Evolutionary conservation across 495 filamentous ascomycete species (phyloP).

Genomic region (Rostrohypoxylon terebratum): DNA sequence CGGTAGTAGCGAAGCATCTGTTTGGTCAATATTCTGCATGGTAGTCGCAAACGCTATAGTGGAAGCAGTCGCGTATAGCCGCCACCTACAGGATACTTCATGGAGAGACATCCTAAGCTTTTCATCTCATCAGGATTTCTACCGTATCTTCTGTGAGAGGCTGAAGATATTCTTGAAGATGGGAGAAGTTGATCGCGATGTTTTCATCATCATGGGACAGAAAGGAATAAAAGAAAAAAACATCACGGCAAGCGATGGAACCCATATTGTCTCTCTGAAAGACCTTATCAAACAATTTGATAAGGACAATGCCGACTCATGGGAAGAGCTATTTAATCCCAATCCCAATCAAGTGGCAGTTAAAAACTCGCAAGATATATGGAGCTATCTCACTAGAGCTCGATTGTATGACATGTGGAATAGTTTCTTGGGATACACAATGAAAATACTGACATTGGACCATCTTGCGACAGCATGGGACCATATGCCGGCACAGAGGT

Average conservation of each 20-base stretch:
- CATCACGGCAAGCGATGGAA: neutral
- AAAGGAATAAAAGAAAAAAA: too few relatives aligned
- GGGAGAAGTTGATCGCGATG: neutral
- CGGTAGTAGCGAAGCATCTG: neutral
- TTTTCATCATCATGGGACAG: neutral
- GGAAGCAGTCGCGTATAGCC: neutral
- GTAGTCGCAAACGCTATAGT: neutral
- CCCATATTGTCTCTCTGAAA: constrained; percentile 2
- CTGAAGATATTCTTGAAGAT: neutral
- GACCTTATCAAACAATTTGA: neutral
- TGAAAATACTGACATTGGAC: neutral
- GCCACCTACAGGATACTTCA: neutral
- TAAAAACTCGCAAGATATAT: neutral
- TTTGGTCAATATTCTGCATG: neutral
- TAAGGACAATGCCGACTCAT: neutral
- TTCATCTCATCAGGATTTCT: neutral
- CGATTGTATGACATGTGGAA: neutral
- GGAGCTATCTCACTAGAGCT: neutral
- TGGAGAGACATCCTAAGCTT: neutral
- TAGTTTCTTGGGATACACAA: neutral
- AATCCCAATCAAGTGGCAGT: neutral
- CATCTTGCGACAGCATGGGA: neutral
- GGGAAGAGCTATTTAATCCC: neutral
- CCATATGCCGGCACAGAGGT: neutral
- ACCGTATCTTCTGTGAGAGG: neutral